phyloP scores from a whole-genome alignment of 371 early-diverging fungal species.

The Mucor indicus region DNA sequence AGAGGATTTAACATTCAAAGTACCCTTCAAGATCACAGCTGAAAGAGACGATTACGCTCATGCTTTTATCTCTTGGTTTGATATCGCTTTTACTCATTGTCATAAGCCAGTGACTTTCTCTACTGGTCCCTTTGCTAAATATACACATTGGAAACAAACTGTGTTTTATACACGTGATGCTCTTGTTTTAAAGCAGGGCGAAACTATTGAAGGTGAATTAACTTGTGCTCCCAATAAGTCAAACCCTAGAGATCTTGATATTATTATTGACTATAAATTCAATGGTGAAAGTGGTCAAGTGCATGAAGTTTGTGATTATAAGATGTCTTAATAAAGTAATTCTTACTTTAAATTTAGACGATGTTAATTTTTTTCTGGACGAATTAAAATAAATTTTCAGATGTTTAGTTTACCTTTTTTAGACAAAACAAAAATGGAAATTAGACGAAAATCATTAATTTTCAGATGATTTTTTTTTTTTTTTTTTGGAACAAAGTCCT shows the following conservation, averaged over 20 bases:
- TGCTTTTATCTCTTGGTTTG: slow-evolving; percentile 93
- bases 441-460: too few species aligned
- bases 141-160: slow-evolving; percentile 99
- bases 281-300: slow-evolving; percentile 60
- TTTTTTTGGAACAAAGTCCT: too few species aligned
- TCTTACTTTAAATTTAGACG: too few species aligned
- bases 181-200: slow-evolving; percentile 74
- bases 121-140: slow-evolving; percentile 84
- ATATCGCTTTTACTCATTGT: slow-evolving; percentile 85
- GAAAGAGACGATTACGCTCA: slow-evolving; percentile 82
- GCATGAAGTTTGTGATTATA: slow-evolving; percentile 76
- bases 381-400: too few species aligned
- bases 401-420: too few species aligned
- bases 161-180: slow-evolving; percentile 83
- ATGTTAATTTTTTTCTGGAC: too few species aligned
- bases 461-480: too few species aligned
- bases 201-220: slow-evolving; percentile 78
- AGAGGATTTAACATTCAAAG: slow-evolving; percentile 80
- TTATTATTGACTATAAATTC: slow-evolving; percentile 75
- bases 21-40: slow-evolving; percentile 75
- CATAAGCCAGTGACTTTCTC: slow-evolving; percentile 87
- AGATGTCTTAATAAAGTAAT: slow-evolving; percentile 82
- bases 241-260: slow-evolving; percentile 95
- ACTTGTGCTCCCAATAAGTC: slow-evolving; percentile 79
- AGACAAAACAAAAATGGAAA: too few species aligned